phyloP scores from a whole-genome alignment of 495 filamentous ascomycete species.

The Penicillium desertorum region DNA sequence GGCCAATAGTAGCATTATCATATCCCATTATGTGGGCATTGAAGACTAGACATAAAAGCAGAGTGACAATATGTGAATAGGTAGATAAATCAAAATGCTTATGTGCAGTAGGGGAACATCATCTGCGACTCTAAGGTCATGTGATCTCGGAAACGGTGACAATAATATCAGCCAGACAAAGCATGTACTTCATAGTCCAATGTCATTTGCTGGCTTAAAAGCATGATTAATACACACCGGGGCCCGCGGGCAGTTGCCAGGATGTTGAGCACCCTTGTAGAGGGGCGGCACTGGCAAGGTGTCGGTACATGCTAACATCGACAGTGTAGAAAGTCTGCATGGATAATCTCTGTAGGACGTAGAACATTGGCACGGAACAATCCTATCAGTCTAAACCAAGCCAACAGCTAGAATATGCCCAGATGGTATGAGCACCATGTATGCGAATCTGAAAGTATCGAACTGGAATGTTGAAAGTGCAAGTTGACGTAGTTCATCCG shows the following conservation, averaged over 20 bases:
- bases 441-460: not conserved
- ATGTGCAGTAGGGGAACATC: not conserved
- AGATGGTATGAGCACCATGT: not conserved
- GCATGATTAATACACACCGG: not conserved
- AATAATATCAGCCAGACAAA: not conserved
- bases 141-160: not conserved
- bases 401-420: not conserved
- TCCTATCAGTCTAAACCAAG: not conserved
- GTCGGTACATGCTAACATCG: not conserved
- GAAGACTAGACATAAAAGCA: too few relatives aligned
- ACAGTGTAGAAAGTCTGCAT: not conserved
- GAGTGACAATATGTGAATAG: too few relatives aligned
- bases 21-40: too few relatives aligned
- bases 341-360: not conserved
- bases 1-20: too few relatives aligned
- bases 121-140: not conserved
- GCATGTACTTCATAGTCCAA: not conserved
- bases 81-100: not conserved
- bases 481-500: constrained; percentile 20
- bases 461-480: not conserved
- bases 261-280: not conserved
- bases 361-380: not conserved
- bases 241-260: too few relatives aligned
- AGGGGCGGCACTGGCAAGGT: not conserved
- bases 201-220: not conserved